Percentiles rank a stretch among this genome's conserved stretches.
These are phyloP conservation scores for Eucalyptus sp. DNA, from an alignment of 345 rosid genomes.

Conservation along the genomic window DNA sequence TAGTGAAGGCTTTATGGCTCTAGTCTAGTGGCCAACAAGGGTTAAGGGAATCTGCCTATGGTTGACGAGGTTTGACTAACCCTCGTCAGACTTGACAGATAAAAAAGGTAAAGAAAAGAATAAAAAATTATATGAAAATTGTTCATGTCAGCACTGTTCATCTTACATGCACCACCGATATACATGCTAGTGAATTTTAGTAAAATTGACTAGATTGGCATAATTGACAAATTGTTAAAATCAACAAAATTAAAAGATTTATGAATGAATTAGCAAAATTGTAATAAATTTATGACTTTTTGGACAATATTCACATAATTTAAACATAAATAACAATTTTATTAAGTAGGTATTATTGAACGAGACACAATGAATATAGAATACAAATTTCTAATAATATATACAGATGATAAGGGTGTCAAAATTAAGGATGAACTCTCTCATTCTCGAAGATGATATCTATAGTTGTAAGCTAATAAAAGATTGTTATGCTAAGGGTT, in stretches of 20 bases:
- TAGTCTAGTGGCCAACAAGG: too few relatives aligned
- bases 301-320: neutral
- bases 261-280: accelerated
- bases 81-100: accelerated
- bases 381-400: neutral
- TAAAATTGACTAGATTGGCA: too few relatives aligned
- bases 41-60: too few relatives aligned
- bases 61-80: accelerated
- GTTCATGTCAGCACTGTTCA: too few relatives aligned
- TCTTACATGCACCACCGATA: too few relatives aligned
- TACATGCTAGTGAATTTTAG: too few relatives aligned
- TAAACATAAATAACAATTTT: neutral
- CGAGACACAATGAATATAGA: neutral
- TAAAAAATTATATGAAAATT: too few relatives aligned
- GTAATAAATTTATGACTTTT: too few relatives aligned
- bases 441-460: neutral
- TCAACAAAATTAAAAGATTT: too few relatives aligned
- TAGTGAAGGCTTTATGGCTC: too few relatives aligned
- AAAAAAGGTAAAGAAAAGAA: too few relatives aligned
- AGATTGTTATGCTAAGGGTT: neutral
- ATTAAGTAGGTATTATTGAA: neutral
- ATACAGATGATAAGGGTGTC: neutral
- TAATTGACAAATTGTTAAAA: too few relatives aligned
- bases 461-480: neutral
- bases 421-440: neutral